These are phyloP conservation scores for Cocos nucifera DNA, from an alignment of 176 grass and related monocot species.

Conservation along the genomic window DNA sequence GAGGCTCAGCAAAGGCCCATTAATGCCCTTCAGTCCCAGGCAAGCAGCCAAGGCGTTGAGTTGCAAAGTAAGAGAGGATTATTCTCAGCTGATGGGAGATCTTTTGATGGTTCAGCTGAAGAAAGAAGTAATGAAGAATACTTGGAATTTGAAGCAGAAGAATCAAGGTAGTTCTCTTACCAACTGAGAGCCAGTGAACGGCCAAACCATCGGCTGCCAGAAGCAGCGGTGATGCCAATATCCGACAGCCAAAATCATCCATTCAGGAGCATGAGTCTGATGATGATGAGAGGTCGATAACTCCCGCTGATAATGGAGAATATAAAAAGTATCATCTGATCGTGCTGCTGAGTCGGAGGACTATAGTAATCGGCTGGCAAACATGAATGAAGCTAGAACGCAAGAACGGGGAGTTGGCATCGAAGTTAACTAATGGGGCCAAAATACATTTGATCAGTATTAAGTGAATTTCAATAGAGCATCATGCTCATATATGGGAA, in stretches of 20 bases:
- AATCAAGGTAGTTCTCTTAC: not conserved
- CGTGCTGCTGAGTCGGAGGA: too few species aligned
- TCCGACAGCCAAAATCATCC: not conserved
- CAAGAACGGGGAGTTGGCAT: too few species aligned
- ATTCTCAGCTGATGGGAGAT: not conserved
- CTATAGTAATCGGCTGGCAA: too few species aligned
- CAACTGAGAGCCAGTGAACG: not conserved
- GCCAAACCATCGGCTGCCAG: not conserved
- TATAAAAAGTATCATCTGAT: not conserved
- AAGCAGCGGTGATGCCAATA: not conserved
- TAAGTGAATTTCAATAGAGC: too few species aligned
- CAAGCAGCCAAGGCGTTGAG: not conserved
- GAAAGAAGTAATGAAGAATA: not conserved
- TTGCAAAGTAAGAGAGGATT: not conserved
- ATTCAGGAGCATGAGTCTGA: not conserved
- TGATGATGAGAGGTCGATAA: not conserved
- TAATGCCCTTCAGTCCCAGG: not conserved
- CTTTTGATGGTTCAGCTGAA: not conserved
- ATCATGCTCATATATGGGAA: too few species aligned
- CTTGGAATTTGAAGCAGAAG: not conserved
- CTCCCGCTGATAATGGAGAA: not conserved
- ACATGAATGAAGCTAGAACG: too few species aligned
- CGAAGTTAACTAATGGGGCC: too few species aligned
- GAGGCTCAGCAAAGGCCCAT: not conserved
- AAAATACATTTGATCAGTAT: too few species aligned